Conservation (phyloP, 495 filamentous ascomycete species). For the Tuber magnatum region DNA sequence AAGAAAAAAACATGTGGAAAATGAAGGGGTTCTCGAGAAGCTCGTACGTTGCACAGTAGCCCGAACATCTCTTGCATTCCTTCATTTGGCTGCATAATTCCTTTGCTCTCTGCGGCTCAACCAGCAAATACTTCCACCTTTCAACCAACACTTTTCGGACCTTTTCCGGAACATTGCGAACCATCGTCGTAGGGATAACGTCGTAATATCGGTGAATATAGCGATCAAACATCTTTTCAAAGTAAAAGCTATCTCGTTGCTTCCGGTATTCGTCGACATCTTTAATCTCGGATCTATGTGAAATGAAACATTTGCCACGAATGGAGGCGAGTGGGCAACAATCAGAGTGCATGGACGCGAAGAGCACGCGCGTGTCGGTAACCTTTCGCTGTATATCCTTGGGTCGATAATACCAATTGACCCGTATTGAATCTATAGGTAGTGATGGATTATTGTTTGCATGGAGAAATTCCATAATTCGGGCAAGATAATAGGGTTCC, state of each 20-base stretch:
- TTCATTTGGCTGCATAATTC: conserved; percentile 96
- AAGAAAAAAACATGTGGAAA: not conserved
- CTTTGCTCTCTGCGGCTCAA: conserved; percentile 83
- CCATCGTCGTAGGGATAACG: conserved; percentile 80
- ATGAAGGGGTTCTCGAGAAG: conserved; percentile 1
- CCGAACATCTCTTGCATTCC: conserved; percentile 80
- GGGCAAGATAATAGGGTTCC: conserved; percentile 93
- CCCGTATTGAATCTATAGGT: conserved; percentile 75
- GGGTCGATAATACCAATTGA: conserved; percentile 98
- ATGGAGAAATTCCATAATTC: conserved; percentile 96
- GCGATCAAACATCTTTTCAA: conserved; percentile 92
- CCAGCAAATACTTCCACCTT: conserved; percentile 88
- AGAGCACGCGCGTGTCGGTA: conserved; percentile 79
- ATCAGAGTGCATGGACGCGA: conserved; percentile 97
- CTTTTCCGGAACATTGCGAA: conserved; percentile 90
- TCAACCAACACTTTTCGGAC: conserved; percentile 94
- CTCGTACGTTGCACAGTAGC: conserved; percentile 81
- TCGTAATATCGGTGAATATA: conserved; percentile 98
- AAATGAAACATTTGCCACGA: conserved; percentile 84
- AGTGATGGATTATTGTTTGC: conserved; percentile 61
- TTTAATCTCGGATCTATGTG: conserved; percentile 75
- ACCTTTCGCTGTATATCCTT: conserved; percentile 89
- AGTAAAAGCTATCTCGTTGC: conserved; percentile 82
- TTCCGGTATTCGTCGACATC: conserved; percentile 79
- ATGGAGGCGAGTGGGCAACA: conserved; percentile 84